Base-by-base conservation (phyloP, 2,329 filamentous ascomycete species). In the Ophiostoma quercus region DNA sequence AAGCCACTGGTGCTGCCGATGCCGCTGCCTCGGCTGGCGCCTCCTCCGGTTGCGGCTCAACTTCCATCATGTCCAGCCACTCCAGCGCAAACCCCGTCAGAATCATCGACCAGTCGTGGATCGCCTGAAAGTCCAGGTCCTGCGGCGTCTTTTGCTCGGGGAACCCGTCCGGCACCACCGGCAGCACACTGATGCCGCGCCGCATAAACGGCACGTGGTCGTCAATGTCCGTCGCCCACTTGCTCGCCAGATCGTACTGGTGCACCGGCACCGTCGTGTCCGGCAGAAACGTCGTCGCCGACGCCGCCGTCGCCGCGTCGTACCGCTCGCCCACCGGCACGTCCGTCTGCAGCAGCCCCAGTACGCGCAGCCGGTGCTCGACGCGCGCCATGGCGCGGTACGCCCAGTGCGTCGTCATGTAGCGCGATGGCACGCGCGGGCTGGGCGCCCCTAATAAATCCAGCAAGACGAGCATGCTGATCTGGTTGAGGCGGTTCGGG, bases 401-500 rank as follows among this genome's bases (percentile, higher is more conserved):
- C 8, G 91, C 91, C 92, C 92, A 95, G 76, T 94, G 91, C 0
- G 91, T 94, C 1, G 89, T 90, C 73, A 86, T 84, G 78, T 92
- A 94, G 78, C 90, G 79, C 74, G 92, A 96, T 0, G 92, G 92
- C 1, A 99, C 84, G 0, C 75, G 79, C 0, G 89, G 88, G 39
- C 80, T 76, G 32, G 83, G 79, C 4, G 84, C 78, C 1, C 90
- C 90, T 0, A 92, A 82, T 22, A 92, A 80, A 76, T 80, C 78
- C 72, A 84, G 86, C n/a, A 98, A 87, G 9, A 98, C 84, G 77
- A 98, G 97, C 12, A 94, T 80, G 57, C 87, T 87, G 72, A 96
- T 94, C 68, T 91, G 89, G 37, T 85, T 84, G 4, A 95, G 79
- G 0, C 87, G 86, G 39, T 86, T 92, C 73, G 84, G 86, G 79